Conservation (phyloP, 2,329 filamentous ascomycete species). For the Aspergillus phoenicis region DNA sequence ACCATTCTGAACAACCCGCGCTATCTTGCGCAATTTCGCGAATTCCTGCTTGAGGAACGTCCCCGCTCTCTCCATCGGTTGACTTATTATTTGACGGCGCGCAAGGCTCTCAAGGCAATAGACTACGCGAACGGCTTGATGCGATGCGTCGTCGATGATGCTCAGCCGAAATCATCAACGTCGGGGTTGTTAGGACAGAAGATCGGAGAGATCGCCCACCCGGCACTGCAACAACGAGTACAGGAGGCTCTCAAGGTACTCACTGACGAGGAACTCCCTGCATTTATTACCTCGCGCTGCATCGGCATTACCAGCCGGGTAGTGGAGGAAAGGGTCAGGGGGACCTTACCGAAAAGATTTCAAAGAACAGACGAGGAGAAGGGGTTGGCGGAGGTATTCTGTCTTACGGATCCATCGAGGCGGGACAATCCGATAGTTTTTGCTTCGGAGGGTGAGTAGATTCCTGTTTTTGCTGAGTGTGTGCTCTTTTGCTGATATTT, state of each 20-base stretch:
- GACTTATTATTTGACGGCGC: conserved; percentile 70
- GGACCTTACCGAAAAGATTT: conserved; percentile 65
- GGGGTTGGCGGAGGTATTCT: conserved; percentile 75
- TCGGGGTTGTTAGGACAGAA: conserved; percentile 54
- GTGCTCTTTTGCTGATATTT: background rate
- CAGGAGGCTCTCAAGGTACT: conserved; percentile 66
- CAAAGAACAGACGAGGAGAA: conserved; percentile 64
- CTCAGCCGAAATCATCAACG: conserved; percentile 54
- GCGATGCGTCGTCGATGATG: conserved; percentile 52
- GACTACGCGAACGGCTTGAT: conserved; percentile 71
- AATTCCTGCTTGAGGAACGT: conserved; percentile 63
- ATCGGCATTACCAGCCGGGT: conserved; percentile 70
- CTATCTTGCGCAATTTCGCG: conserved; percentile 66
- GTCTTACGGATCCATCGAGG: conserved; percentile 72
- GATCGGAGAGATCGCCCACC: conserved; percentile 59
- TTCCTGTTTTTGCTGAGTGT: no score
- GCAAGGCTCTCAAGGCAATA: conserved; percentile 72
- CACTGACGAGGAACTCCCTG: conserved; percentile 69
- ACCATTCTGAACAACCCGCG: conserved; percentile 67
- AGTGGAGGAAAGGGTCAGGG: conserved; percentile 68
- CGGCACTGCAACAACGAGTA: conserved; percentile 63
- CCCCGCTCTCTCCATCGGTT: conserved; percentile 66
- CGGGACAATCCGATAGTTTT: conserved; percentile 77
- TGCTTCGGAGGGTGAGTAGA: conserved; percentile 66
- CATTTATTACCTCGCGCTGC: conserved; percentile 70